A percentile compares a stretch with the other conserved stretches of the same genome.
Evolutionary conservation across 495 filamentous ascomycete genomes (phyloP).

Genomic region (Penicillium silybi): DNA sequence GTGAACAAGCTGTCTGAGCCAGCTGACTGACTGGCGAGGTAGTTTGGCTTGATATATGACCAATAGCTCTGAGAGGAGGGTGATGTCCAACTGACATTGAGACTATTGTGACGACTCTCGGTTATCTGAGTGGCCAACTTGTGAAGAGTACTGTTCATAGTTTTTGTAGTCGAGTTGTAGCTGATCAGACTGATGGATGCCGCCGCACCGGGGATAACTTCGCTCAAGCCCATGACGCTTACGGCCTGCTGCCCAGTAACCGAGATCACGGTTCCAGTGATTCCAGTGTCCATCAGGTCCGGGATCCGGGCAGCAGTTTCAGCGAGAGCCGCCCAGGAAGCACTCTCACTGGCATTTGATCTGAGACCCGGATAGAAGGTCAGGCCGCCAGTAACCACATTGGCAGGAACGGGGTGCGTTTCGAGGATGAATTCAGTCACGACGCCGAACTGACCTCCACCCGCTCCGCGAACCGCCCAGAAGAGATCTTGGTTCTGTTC

Average conservation of each 20-base stretch:
- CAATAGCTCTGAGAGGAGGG: neutral
- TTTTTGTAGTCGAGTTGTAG: neutral
- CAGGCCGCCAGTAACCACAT: constrained; percentile 20
- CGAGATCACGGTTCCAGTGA: constrained; percentile 6
- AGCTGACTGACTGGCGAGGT: neutral
- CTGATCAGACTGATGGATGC: neutral
- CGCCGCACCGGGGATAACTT: no score
- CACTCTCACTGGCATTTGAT: constrained; percentile 19
- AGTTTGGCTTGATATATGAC: neutral
- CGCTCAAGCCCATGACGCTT: no score
- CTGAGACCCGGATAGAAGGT: constrained; percentile 25
- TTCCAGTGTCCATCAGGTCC: constrained; percentile 30
- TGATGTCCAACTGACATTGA: neutral
- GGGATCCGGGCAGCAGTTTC: constrained; percentile 38
- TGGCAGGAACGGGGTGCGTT: constrained; percentile 32
- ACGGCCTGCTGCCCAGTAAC: no score
- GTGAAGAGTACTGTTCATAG: neutral
- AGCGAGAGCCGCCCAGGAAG: constrained; percentile 42
- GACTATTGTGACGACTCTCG: neutral
- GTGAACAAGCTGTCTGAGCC: neutral
- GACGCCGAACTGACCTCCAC: constrained; percentile 27
- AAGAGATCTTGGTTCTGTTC: constrained; percentile 51
- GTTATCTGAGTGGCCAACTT: neutral
- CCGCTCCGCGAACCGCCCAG: constrained; percentile 38
- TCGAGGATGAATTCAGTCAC: constrained; percentile 41